Evolutionary conservation across 257 asterid genomes (phyloP).

Genomic region (Plantago elongata): DNA sequence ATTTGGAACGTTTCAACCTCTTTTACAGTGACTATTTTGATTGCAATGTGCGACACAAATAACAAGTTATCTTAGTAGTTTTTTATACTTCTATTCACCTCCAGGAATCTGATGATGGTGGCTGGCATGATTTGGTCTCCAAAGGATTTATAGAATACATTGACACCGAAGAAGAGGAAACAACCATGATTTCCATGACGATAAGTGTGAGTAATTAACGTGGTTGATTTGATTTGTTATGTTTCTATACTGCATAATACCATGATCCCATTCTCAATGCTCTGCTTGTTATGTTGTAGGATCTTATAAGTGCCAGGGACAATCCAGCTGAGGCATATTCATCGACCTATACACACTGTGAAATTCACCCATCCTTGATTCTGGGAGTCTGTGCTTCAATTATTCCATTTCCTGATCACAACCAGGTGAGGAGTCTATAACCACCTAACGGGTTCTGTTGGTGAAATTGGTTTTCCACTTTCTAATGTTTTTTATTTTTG

Average conservation of each 20-base stretch:
- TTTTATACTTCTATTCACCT: constrained; percentile 16
- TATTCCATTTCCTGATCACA: constrained; percentile 98
- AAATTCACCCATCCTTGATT: constrained; percentile 92
- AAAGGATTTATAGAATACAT: constrained; percentile 89
- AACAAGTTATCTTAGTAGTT: background rate
- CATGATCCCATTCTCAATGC: constrained; percentile 24
- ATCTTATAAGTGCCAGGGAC: constrained; percentile 66
- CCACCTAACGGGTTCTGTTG: constrained; percentile 2
- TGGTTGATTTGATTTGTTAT: constrained; percentile 2
- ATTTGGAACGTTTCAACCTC: background rate
- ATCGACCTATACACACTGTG: constrained; percentile 90
- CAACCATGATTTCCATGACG: constrained; percentile 98
- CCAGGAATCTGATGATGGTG: constrained; percentile 92
- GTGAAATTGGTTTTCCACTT: constrained; percentile 20
- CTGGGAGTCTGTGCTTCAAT: constrained; percentile 99
- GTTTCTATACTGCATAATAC: constrained; percentile 3
- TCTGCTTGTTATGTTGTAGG: constrained; percentile 37
- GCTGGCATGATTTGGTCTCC: constrained; percentile 86
- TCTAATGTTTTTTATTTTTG: constrained; percentile 20
- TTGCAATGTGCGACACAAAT: background rate
- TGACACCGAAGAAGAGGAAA: constrained; percentile 97
- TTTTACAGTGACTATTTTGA: background rate
- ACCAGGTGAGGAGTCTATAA: constrained; percentile 66
- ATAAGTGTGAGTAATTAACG: constrained; percentile 54
- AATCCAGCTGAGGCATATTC: constrained; percentile 85